phyloP scores from a whole-genome alignment of 352 stramenopile species.

The Phytophthora ohioensis region DNA sequence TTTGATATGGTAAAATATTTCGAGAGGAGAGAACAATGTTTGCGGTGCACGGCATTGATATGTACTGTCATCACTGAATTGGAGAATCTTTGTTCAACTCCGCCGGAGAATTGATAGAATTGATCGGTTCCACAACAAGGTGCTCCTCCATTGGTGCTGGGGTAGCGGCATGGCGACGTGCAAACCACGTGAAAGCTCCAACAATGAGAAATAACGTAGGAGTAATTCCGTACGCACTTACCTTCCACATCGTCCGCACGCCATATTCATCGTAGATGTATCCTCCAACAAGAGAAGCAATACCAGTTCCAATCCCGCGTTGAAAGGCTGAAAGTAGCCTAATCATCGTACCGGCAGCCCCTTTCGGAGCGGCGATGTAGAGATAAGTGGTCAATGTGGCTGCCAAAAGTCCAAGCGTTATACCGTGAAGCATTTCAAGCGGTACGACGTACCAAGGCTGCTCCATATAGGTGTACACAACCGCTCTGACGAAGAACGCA shows the following conservation, averaged over 20 bases:
- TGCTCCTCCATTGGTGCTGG: conserved; percentile 18
- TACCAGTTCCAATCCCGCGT: conserved; percentile 52
- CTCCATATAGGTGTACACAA: conserved; percentile 60
- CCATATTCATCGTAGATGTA: conserved; percentile 64
- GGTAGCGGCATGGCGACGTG: neutral
- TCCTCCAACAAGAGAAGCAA: conserved; percentile 56
- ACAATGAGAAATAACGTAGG: conserved; percentile 23
- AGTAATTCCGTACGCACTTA: conserved; percentile 41
- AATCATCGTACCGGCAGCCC: conserved; percentile 60
- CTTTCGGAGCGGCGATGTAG: conserved; percentile 47
- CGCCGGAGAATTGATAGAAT: neutral
- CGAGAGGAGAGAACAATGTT: too few species aligned
- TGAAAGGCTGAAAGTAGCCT: conserved; percentile 63
- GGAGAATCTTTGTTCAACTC: conserved; percentile 12
- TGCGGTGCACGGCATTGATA: too few species aligned
- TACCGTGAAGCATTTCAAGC: conserved; percentile 63
- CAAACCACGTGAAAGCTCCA: conserved; percentile 23
- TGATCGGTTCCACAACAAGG: conserved; percentile 13
- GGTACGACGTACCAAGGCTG: conserved; percentile 65
- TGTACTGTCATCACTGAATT: conserved; percentile 1
- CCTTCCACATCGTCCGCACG: conserved; percentile 55
- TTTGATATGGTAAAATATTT: too few species aligned
- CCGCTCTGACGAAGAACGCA: conserved; percentile 55
- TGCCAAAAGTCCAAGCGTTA: conserved; percentile 58
- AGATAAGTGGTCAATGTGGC: conserved; percentile 60